Conservation (phyloP, 306 rosid genomes). For the Prunus davidiana region DNA sequence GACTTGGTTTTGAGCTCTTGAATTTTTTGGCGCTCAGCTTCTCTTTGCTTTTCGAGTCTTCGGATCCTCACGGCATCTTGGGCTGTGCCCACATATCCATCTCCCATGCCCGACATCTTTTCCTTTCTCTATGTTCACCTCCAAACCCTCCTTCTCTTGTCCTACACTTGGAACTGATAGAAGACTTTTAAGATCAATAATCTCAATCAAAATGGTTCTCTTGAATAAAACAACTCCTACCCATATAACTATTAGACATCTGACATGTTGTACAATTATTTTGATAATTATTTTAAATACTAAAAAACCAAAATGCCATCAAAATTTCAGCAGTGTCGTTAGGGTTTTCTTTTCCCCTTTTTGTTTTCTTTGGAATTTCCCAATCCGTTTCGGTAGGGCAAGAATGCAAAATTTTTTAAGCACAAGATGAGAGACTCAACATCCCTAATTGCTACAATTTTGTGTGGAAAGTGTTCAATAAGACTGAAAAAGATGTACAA, state of each 20-base stretch:
- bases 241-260: background rate
- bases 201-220: too few relatives aligned
- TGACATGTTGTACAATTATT: background rate
- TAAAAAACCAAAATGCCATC: too few relatives aligned
- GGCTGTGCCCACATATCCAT: conserved; percentile 98
- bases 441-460: too few relatives aligned
- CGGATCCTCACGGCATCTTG: conserved; percentile 93
- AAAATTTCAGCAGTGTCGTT: too few relatives aligned
- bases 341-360: too few relatives aligned
- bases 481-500: too few relatives aligned
- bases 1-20: conserved; percentile 93
- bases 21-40: conserved; percentile 95
- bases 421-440: too few relatives aligned
- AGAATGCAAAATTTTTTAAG: too few relatives aligned
- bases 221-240: background rate
- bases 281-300: background rate
- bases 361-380: too few relatives aligned
- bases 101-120: conserved; percentile 96
- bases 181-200: background rate
- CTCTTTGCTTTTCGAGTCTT: conserved; percentile 93
- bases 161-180: background rate
- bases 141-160: background rate
- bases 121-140: background rate
- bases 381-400: too few relatives aligned
- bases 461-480: too few relatives aligned